Evolutionary conservation across 352 stramenopile species (phyloP), one percentile per base, ranked within the genome.

Genomic region (Globisporangium paroecandrum): DNA sequence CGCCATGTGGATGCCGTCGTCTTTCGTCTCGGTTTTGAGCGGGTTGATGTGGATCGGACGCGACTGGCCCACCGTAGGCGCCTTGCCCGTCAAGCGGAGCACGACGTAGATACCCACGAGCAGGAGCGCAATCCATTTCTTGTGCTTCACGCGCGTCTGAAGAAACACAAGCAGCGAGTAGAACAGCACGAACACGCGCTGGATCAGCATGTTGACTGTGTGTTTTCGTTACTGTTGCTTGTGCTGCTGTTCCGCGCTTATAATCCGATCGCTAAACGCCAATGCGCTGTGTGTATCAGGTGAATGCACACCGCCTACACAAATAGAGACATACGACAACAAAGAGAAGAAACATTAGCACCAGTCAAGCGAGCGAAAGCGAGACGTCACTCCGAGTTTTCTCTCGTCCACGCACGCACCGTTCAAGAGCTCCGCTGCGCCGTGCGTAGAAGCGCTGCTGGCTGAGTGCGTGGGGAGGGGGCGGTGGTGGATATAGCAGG

Each of bases 1-100:
- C 29, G 71, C 58, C 76, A 91, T 89, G 70, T 77, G 72, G 47
- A 85, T 79, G 22, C 80, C 81, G 56, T 85, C 79, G 64, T 90
- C 74, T 32, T 81, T 79, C n/a, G 79, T 81, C 65, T 84, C 72
- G 9, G 85, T 93, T 61, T 77, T 80, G 78, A 91, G 86, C 58
- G 87, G 72, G 69, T 93, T 93, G 72, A 93, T 90, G 60, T 83
- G 76, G 32, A 93, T 77, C 67, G 89, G 81, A 55, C 78, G 81
- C 57, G 79, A 71, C 70, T 84, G 78, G 34, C 87, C 74, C n/a
- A 89, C 75, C n/a, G 43, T 58, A 0, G 82, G 82, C 20, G 82
- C 69, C 36, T 77, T 80, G n/a, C 76, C 79, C 3, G 74, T 82
- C n/a, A 77, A 83, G 43, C 83, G 83, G 53, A 93, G 36, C 7